phyloP scores from a whole-genome alignment of 1,284 basidiomycete genomes.

The Ceratobasidium sp. region DNA sequence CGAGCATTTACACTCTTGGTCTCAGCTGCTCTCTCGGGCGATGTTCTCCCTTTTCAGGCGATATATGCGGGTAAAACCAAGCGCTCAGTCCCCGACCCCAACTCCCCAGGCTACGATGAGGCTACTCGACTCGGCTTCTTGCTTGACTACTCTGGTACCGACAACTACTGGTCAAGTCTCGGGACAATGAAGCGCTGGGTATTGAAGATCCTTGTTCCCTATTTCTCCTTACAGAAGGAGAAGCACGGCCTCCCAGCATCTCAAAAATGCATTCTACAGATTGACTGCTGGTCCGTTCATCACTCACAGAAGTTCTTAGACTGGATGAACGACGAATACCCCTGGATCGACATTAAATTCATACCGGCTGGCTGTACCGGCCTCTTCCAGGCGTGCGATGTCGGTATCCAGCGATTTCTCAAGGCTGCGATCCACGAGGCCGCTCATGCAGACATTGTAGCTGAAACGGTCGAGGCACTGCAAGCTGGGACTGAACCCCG shows the following conservation, averaged over 20 bases:
- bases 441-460: conserved; percentile 55
- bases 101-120: conserved; percentile 49
- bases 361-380: conserved; percentile 52
- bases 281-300: conserved; percentile 61
- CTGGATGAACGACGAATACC: conserved; percentile 53
- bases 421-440: conserved; percentile 54
- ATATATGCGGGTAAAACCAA: conserved; percentile 54
- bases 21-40: conserved; percentile 54
- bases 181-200: conserved; percentile 57
- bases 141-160: conserved; percentile 53
- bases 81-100: conserved; percentile 51
- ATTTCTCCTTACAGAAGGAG: conserved; percentile 53
- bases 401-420: conserved; percentile 55
- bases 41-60: conserved; percentile 56
- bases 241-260: conserved; percentile 14
- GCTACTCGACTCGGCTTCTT: conserved; percentile 53
- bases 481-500: conserved; percentile 31
- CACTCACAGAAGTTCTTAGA: conserved; percentile 55
- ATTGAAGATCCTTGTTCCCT: conserved; percentile 57
- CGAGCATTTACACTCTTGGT: conserved; percentile 58
- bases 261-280: conserved; percentile 51
- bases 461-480: conserved; percentile 50
- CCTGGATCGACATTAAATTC: conserved; percentile 51
- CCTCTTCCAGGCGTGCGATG: conserved; percentile 56
- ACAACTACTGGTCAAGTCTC: conserved; percentile 60